phyloP scores from a whole-genome alignment of 2,329 filamentous ascomycete species.

The Periconia sp. region DNA sequence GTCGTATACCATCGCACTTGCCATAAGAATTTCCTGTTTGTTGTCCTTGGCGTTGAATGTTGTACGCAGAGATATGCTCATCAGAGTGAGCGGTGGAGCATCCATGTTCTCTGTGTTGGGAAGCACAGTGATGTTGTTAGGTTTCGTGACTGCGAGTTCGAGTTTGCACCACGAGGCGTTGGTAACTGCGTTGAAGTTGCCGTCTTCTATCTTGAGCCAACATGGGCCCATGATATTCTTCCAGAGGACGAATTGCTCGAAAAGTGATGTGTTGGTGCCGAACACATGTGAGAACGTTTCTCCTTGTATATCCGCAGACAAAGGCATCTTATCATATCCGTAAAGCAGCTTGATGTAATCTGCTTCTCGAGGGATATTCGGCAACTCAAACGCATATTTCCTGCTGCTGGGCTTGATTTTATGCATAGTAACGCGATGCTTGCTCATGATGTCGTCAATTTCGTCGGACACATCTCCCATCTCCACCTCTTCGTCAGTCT shows the following conservation, averaged over 20 bases:
- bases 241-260: conserved; percentile 98
- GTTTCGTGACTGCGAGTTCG: conserved; percentile 79
- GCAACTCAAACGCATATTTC: conserved; percentile 94
- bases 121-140: conserved; percentile 71
- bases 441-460: conserved; percentile 85
- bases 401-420: conserved; percentile 89
- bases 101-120: conserved; percentile 80
- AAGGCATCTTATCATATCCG: conserved; percentile 78
- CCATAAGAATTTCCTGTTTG: conserved; percentile 92
- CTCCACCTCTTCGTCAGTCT: conserved; percentile 75
- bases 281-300: conserved; percentile 95
- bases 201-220: conserved; percentile 88
- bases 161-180: conserved; percentile 98
- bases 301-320: conserved; percentile 72
- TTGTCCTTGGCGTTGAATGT: conserved; percentile 88
- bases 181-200: conserved; percentile 80
- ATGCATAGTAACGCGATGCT: conserved; percentile 80
- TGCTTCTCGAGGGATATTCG: conserved; percentile 81
- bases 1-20: conserved; percentile 90
- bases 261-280: conserved; percentile 87
- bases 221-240: conserved; percentile 99
- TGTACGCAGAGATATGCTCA: conserved; percentile 89
- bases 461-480: conserved; percentile 91
- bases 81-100: conserved; percentile 85
- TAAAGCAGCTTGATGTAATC: conserved; percentile 97